Base-by-base conservation (phyloP, 1,139 yeast genomes). In the Nakaseomyces bracarensis region DNA sequence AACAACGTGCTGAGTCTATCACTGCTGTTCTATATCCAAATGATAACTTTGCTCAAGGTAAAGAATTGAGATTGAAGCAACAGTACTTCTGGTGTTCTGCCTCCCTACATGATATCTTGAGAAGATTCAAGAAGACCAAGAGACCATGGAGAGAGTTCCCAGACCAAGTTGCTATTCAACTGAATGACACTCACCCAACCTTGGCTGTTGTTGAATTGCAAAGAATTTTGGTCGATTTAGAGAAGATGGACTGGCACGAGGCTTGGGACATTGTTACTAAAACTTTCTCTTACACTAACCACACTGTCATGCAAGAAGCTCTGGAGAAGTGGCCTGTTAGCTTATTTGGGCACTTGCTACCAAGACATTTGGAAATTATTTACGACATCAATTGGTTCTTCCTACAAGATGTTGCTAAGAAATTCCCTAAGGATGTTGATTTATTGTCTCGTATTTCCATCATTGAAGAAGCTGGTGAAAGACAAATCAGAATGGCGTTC, bases 21-120 rank as follows among this genome's bases (percentile, higher is more conserved):
- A 85, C 96, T 29, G 84, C 96, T 3, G 96, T 86, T 11, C 70
- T 86, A 58, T 87, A 87, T 64, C 96, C 96, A 47, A 87, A 87
- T 64, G 96, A 87, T 63, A 87, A 87, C 64, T 87, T 87, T 62
- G 82, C 84, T 58, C 75, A 79, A 50, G 97, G 97, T 54, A 89
- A 89, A 65, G 95, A 85, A 60, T 72, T 89, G 58, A 79, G 97
- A 63, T 76, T 89, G 63, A 89, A 87, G 65, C 96, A 89, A 67
- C 96, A 89, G 66, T 89, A 85, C 67, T 89, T 89, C 66, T 89
- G 97, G 97, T 95, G 89, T 43, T 81, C 95, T 41, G 96, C 96
- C 37, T 84, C 95, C 8, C 72, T 89, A 51, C 87, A 83, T 56
- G 97, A 89, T 63, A 87, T 89, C 55, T 78, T 87, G 39, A 81